Evolutionary conservation across 306 rosid species (phyloP), one percentile per base, ranked within the genome.

Genomic region (Adenanthera pavonina): DNA sequence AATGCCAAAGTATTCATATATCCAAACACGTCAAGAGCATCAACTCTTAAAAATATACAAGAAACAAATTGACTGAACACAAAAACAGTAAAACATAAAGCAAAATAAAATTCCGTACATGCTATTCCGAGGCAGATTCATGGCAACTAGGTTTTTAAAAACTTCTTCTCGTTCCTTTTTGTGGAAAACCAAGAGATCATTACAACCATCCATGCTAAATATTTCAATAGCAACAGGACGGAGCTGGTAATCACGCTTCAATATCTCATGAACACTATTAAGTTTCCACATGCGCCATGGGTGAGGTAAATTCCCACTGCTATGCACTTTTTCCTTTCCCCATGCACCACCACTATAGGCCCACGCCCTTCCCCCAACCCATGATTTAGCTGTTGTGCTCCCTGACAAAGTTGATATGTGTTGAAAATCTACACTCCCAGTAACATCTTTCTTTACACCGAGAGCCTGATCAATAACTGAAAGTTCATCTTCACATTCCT

Each of bases 201-300:
- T 96, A 75, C 97, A 96, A 65, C 99, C 99, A 91, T 96, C 99
- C 98, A 94, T 96, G 91, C 99, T 96, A 91, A 96, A 96, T 85
- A 96, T 94, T 88, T 96, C 99, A 78, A 96, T 76, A 87, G 99
- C 99, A 64, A 96, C 99, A 66, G 99, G 99, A 78, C 99, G 99
- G 82, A 96, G 89, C 87, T 96, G 99, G 87, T 94, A 96, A 92
- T 96, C 99, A 84, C 99, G 98, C 88, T 96, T 96, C 87, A 94
- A 82, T 84, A 96, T 90, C 90, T 96, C 99, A 89, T 94, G 99
- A 84, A 96, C 97, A 81, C 98, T 92, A 85, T 91, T 89, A 80
- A 91, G 97, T 86, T 96, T 94, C 99, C 99, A 96, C 99, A 96
- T 96, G 76, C 82, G 94, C 99, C 99, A 94, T 36, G 87, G 94